Evolutionary conservation across 768 basidiomycete species (phyloP).

Genomic region (Peribolospora baueri): DNA sequence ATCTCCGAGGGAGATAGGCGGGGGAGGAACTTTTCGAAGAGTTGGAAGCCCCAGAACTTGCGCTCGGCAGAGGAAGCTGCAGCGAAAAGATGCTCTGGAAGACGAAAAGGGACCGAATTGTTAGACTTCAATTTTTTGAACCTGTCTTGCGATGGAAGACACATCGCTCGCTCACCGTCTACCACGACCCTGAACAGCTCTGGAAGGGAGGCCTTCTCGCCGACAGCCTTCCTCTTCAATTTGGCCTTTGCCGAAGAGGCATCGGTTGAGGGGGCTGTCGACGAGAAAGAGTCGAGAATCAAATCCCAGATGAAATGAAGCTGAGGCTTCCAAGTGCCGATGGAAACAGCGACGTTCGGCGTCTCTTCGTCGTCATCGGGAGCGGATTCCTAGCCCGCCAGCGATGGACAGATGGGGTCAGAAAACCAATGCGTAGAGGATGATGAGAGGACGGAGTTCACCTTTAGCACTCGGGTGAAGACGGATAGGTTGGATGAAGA

Average conservation of each 20-base stretch:
- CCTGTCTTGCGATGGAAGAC: no score
- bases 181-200: slow-evolving; percentile 81
- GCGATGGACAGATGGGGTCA: slow-evolving; percentile 4
- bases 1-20: slow-evolving; percentile 40
- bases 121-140: background rate
- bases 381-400: slow-evolving; percentile 19
- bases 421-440: background rate
- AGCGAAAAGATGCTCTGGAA: slow-evolving; percentile 60
- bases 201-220: slow-evolving; percentile 40
- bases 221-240: background rate
- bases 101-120: background rate
- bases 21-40: slow-evolving; percentile 55
- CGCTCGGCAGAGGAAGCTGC: slow-evolving; percentile 59
- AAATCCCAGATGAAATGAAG: slow-evolving; percentile 78
- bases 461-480: slow-evolving; percentile 60
- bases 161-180: slow-evolving; percentile 38
- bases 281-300: slow-evolving; percentile 50
- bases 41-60: slow-evolving; percentile 89
- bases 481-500: slow-evolving; percentile 42
- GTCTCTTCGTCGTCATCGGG: slow-evolving; percentile 23
- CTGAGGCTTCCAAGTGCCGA: slow-evolving; percentile 55
- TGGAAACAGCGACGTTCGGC: slow-evolving; percentile 21
- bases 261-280: slow-evolving; percentile 18
- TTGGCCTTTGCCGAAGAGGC: slow-evolving; percentile 15
- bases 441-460: slow-evolving; percentile 17